Evolutionary conservation across 2,329 filamentous ascomycete species (phyloP).

Genomic region (Beauveria asiatica): DNA sequence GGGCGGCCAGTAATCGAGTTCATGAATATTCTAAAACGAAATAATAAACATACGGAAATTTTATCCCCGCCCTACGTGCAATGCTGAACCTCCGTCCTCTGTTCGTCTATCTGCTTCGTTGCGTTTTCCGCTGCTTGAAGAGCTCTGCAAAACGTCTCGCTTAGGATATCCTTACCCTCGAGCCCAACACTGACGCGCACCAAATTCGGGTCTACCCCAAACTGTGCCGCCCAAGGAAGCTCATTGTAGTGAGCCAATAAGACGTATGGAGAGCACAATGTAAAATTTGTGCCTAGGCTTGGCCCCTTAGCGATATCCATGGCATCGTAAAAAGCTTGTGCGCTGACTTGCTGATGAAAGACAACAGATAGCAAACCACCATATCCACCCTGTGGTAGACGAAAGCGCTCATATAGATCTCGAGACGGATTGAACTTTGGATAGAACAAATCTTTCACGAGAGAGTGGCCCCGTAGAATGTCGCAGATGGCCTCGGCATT

Average conservation of each 20-base stretch:
- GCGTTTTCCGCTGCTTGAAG: slow-evolving; percentile 46
- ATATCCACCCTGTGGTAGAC: slow-evolving; percentile 69
- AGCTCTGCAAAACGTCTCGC: slow-evolving; percentile 57
- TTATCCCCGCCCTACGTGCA: not conserved
- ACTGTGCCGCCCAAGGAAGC: slow-evolving; percentile 78
- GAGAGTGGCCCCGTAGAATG: slow-evolving; percentile 50
- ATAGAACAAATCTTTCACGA: slow-evolving; percentile 76
- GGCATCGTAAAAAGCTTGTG: slow-evolving; percentile 75
- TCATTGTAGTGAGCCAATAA: slow-evolving; percentile 87
- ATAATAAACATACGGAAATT: not conserved
- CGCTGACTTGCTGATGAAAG: slow-evolving; percentile 61
- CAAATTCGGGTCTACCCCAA: slow-evolving; percentile 72
- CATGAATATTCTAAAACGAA: not conserved
- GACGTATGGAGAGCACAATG: slow-evolving; percentile 82
- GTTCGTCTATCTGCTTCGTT: not conserved
- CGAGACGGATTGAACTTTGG: slow-evolving; percentile 68
- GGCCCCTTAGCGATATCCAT: slow-evolving; percentile 88
- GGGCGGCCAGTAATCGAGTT: not conserved
- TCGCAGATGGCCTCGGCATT: slow-evolving; percentile 80
- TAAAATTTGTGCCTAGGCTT: slow-evolving; percentile 94
- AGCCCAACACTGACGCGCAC: slow-evolving; percentile 84
- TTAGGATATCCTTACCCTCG: slow-evolving; percentile 64
- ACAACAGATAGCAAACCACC: slow-evolving; percentile 82
- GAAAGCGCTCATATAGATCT: slow-evolving; percentile 69
- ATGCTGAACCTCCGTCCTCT: not conserved